phyloP scores from a whole-genome alignment of 495 filamentous ascomycete species.

The Penicilliopsis zonata region DNA sequence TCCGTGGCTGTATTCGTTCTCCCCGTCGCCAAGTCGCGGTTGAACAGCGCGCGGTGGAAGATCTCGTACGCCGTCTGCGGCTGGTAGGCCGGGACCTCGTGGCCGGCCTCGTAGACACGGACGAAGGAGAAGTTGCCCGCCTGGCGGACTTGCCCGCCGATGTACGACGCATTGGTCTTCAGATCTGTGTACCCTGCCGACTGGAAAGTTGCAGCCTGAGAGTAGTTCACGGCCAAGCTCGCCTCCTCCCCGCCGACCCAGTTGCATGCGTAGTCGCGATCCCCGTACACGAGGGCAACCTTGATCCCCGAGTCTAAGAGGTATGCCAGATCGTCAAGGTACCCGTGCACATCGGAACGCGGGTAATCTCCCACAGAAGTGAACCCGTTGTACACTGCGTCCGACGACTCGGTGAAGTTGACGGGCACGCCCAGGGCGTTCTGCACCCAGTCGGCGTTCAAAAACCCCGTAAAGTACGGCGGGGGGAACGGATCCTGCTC shows the following conservation, averaged over 20 bases:
- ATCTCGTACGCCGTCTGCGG: conserved; percentile 42
- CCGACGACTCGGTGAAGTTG: conserved; percentile 49
- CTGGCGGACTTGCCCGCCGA: conserved; percentile 43
- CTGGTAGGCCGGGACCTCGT: conserved; percentile 50
- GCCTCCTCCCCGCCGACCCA: conserved; percentile 36
- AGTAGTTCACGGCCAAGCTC: conserved; percentile 27
- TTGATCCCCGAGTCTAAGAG: conserved; percentile 46
- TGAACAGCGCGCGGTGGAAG: conserved; percentile 41
- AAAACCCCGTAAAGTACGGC: conserved; percentile 47
- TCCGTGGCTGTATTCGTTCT: conserved; percentile 23
- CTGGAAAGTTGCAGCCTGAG: conserved; percentile 27
- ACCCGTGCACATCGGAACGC: conserved; percentile 32
- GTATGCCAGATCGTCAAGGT: conserved; percentile 39
- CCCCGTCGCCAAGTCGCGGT: conserved; percentile 46
- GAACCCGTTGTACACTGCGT: conserved; percentile 41
- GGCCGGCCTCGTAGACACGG: conserved; percentile 47
- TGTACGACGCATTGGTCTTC: conserved; percentile 29
- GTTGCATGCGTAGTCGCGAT: conserved; percentile 48
- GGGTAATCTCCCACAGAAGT: conserved; percentile 31
- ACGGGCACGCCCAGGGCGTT: conserved; percentile 49
- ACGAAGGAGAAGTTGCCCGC: conserved; percentile 47
- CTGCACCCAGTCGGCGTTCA: conserved; percentile 52
- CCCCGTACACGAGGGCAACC: conserved; percentile 58
- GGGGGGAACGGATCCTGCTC: conserved; percentile 51
- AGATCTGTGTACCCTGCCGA: conserved; percentile 38